Percentiles rank a stretch among this genome's conserved stretches.
Conservation (phyloP, 179 eudicot genomes). For the Patellifolia procumbens region DNA sequence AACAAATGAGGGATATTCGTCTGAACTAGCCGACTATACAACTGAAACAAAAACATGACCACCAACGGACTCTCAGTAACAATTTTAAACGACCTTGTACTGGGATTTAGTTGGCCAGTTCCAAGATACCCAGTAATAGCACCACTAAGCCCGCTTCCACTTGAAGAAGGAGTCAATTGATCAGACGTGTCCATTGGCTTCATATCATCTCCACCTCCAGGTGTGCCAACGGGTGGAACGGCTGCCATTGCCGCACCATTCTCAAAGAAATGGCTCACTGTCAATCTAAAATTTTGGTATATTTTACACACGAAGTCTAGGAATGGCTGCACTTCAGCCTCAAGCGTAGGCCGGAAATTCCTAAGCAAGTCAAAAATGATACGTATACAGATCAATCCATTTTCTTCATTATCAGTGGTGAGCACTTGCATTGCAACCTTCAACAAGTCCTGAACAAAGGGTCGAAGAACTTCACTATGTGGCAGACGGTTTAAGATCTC, state of each 20-base stretch:
- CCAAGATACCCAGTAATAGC: slow-evolving; percentile 53
- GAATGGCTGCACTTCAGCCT: slow-evolving; percentile 93
- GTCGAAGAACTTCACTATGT: slow-evolving; percentile 91
- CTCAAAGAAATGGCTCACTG: slow-evolving; percentile 87
- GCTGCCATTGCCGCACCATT: slow-evolving; percentile 54
- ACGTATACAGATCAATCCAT: slow-evolving; percentile 88
- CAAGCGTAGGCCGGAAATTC: slow-evolving; percentile 84
- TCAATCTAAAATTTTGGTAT: slow-evolving; percentile 81
- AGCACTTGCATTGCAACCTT: slow-evolving; percentile 94
- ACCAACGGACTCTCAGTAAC: slow-evolving; percentile 97
- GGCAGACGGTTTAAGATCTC: slow-evolving; percentile 93
- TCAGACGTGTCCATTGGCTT: slow-evolving; percentile 76
- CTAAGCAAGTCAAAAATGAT: slow-evolving; percentile 88
- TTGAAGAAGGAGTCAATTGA: slow-evolving; percentile 53
- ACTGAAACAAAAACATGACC: slow-evolving; percentile 95
- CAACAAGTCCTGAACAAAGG: slow-evolving; percentile 83
- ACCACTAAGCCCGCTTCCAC: slow-evolving; percentile 38
- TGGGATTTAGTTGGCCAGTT: slow-evolving; percentile 83
- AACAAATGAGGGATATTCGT: slow-evolving; percentile 87
- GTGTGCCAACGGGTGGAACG: slow-evolving; percentile 30
- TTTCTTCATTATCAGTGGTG: slow-evolving; percentile 90
- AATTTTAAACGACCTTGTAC: slow-evolving; percentile 87
- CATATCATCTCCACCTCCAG: slow-evolving; percentile 66
- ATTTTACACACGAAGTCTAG: slow-evolving; percentile 92
- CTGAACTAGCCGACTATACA: slow-evolving; percentile 93